Percentiles rank a stretch among this genome's conserved stretches.
Conservation (phyloP, 345 rosid species). For the Citrus hindsii region DNA sequence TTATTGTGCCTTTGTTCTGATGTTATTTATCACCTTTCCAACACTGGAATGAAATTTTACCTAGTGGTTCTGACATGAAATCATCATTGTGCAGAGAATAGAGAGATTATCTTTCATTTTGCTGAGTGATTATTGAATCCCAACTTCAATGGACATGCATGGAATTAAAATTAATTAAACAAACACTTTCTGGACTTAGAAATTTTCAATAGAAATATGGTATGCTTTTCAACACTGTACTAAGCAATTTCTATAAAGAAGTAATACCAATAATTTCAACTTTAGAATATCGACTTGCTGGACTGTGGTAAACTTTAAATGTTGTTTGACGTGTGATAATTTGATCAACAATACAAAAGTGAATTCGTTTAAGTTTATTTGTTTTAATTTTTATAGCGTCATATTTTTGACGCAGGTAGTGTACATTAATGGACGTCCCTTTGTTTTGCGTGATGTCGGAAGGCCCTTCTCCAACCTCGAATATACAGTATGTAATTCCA, state of each 20-base stretch:
- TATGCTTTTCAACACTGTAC: neutral
- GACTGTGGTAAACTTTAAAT: neutral
- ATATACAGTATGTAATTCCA: conserved; percentile 60
- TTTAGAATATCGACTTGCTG: neutral
- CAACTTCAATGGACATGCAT: neutral
- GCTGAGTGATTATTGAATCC: neutral
- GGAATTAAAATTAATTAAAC: neutral
- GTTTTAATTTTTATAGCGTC: conserved; percentile 11
- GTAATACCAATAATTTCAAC: neutral
- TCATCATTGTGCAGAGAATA: neutral
- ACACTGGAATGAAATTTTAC: neutral
- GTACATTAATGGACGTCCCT: conserved; percentile 89
- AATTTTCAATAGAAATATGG: neutral
- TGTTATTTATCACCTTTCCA: neutral
- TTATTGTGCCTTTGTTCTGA: neutral
- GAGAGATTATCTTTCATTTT: neutral
- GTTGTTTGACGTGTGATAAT: conserved; percentile 5
- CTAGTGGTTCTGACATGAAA: neutral
- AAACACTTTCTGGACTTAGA: neutral
- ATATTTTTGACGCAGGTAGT: conserved; percentile 61
- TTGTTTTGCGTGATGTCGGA: conserved; percentile 95
- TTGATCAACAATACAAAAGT: conserved; percentile 6
- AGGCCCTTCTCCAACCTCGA: conserved; percentile 98
- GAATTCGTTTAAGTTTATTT: neutral
- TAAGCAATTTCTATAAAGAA: neutral